These are phyloP conservation scores for Leccinum variicolor DNA, from an alignment of 768 basidiomycete species.

Conservation along the genomic window DNA sequence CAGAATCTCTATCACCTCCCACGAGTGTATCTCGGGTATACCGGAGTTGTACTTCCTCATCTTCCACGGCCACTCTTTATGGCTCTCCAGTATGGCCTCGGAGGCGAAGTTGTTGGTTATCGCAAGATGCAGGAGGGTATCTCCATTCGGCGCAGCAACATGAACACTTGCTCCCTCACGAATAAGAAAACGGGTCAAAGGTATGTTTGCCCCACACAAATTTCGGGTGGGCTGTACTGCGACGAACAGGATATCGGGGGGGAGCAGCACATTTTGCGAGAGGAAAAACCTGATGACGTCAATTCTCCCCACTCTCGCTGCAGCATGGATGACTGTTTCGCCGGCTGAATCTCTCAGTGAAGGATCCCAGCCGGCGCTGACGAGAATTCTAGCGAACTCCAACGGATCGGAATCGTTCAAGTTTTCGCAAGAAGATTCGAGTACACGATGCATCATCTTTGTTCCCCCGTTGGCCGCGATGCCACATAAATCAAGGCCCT, in stretches of 20 bases:
- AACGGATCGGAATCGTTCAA: no score
- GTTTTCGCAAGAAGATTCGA: not conserved
- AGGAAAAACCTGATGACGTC: not conserved
- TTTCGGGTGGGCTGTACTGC: no score
- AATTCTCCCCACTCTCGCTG: not conserved
- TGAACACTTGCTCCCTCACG: not conserved
- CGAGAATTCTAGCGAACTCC: not conserved
- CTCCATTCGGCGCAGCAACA: not conserved
- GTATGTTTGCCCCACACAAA: rapidly evolving
- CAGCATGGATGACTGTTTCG: not conserved
- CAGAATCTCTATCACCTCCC: not conserved
- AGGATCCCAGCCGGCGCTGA: not conserved
- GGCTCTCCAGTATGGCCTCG: not conserved
- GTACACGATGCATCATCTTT: not conserved
- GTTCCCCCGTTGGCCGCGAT: not conserved
- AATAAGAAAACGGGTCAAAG: not conserved
- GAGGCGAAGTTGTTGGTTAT: not conserved
- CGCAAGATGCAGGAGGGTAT: not conserved
- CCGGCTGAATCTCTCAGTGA: not conserved
- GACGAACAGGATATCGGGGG: not conserved
- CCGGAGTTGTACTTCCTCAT: not conserved
- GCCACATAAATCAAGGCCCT: not conserved
- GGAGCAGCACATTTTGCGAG: not conserved
- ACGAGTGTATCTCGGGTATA: no score
- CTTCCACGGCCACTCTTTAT: not conserved